Conservation (phyloP, 176 grass and related monocot genomes). For the Carex cristatella region DNA sequence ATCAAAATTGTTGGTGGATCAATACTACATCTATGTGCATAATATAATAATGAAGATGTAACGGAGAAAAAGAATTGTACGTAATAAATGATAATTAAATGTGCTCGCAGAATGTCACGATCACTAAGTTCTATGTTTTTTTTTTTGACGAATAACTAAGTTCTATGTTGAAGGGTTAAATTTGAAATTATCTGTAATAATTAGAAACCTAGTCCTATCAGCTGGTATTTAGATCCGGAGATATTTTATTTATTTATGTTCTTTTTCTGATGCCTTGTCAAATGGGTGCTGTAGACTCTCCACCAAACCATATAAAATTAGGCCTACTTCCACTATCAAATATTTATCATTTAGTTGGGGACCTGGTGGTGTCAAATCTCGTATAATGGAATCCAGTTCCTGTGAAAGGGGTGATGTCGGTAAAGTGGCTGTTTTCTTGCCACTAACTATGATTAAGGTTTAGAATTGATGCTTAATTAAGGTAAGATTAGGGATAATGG, state of each 20-base stretch:
- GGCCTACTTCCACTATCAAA: slow-evolving; percentile 20
- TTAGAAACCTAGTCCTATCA: not conserved
- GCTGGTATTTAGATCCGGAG: not conserved
- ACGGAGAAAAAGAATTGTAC: too few relatives aligned
- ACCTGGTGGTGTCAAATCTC: slow-evolving; percentile 31
- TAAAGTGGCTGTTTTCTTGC: not conserved
- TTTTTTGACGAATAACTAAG: not conserved
- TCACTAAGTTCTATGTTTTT: not conserved
- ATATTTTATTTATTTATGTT: not conserved
- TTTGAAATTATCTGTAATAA: not conserved
- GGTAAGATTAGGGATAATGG: not conserved
- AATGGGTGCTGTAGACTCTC: slow-evolving; percentile 3
- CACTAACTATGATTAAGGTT: slow-evolving; percentile 8
- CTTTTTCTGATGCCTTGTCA: not conserved
- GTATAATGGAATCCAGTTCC: slow-evolving; percentile 28
- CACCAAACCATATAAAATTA: slow-evolving; percentile 17
- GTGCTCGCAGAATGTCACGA: too few relatives aligned
- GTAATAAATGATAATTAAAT: too few relatives aligned
- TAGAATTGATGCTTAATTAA: not conserved
- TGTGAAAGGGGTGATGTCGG: not conserved
- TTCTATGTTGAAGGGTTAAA: not conserved
- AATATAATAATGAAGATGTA: not conserved
- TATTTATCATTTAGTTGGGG: slow-evolving; percentile 3
- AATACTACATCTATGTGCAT: too few relatives aligned
- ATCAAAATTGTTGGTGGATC: too few relatives aligned